phyloP scores from a whole-genome alignment of 177 flowering plant genomes.

The Vitis hybrid region DNA sequence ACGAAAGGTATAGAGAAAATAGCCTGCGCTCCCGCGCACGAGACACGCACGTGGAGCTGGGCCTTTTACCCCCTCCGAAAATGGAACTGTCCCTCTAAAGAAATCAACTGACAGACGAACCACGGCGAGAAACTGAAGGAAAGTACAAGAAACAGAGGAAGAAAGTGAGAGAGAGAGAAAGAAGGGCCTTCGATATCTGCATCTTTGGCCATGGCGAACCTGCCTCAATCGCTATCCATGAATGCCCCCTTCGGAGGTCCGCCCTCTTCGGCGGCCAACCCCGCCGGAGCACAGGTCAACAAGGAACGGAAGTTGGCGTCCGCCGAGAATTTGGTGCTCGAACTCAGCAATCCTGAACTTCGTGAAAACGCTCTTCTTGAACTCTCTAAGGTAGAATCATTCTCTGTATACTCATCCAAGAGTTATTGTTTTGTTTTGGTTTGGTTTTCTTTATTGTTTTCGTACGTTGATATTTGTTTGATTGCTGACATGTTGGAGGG shows the following conservation, averaged over 20 bases:
- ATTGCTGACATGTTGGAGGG: too few relatives aligned
- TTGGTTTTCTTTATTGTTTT: background rate
- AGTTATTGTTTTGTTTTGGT: background rate
- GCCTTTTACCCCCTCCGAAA: too few relatives aligned
- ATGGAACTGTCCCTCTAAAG: background rate
- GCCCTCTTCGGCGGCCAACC: constrained; percentile 14
- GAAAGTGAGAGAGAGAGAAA: background rate
- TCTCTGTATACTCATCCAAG: too few relatives aligned
- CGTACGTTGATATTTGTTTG: background rate
- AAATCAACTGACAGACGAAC: background rate
- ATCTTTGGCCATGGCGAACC: constrained; percentile 39
- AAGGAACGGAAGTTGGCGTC: constrained; percentile 69
- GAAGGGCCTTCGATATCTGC: too few relatives aligned
- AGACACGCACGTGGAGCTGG: background rate
- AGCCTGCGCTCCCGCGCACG: too few relatives aligned
- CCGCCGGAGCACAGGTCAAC: constrained; percentile 30
- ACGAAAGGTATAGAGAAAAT: too few relatives aligned
- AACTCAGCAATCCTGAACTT: constrained; percentile 77
- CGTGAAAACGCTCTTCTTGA: constrained; percentile 86
- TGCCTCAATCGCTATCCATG: constrained; percentile 52
- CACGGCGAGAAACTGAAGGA: background rate
- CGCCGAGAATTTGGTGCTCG: constrained; percentile 75
- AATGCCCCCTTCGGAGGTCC: constrained; percentile 41
- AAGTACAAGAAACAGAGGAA: background rate
- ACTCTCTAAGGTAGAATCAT: constrained; percentile 64